Percentiles rank a stretch among this genome's conserved stretches.
phyloP scores from a whole-genome alignment of 2,329 filamentous ascomycete genomes.

The Uncinocarpus reesii region DNA sequence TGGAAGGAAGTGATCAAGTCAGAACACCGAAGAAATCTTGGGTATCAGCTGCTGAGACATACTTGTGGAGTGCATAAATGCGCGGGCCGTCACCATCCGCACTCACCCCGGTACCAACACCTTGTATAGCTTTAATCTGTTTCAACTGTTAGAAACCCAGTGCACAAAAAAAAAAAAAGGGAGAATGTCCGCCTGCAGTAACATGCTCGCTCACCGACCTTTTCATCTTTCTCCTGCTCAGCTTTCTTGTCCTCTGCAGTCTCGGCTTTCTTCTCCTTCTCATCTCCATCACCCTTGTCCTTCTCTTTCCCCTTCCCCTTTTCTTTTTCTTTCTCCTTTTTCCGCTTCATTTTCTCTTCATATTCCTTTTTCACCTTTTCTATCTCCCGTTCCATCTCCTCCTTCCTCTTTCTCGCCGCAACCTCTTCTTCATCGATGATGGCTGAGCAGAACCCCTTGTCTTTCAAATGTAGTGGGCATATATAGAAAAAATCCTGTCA shows the following conservation, averaged over 20 bases:
- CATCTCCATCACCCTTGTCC: constrained; percentile 39
- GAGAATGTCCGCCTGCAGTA: background rate
- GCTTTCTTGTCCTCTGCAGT: constrained; percentile 25
- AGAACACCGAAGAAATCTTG: background rate
- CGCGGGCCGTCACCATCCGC: constrained; percentile 58
- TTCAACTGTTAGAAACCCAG: background rate
- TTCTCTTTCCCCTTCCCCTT: constrained; percentile 40
- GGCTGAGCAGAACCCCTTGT: constrained; percentile 64
- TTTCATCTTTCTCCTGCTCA: constrained; percentile 44
- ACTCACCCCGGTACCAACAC: constrained; percentile 28
- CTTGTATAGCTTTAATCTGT: constrained; percentile 41
- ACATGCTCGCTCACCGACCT: constrained; percentile 31
- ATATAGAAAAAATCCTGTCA: constrained; percentile 80
- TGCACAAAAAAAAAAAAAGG: background rate
- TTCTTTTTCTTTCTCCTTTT: constrained; percentile 52
- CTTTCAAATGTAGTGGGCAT: constrained; percentile 71
- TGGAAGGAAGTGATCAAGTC: constrained; percentile 32
- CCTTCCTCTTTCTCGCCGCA: constrained; percentile 35
- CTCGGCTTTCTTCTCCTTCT: constrained; percentile 36
- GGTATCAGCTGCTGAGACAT: constrained; percentile 16
- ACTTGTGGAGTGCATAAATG: constrained; percentile 77
- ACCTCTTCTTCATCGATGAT: constrained; percentile 37
- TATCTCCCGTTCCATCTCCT: constrained; percentile 37
- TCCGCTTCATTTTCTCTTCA: constrained; percentile 65
- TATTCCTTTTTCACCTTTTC: constrained; percentile 46